A percentile compares a stretch with the other conserved stretches of the same genome.
phyloP scores from a whole-genome alignment of 805 yeast genomes.

The Candida krabiensis region DNA sequence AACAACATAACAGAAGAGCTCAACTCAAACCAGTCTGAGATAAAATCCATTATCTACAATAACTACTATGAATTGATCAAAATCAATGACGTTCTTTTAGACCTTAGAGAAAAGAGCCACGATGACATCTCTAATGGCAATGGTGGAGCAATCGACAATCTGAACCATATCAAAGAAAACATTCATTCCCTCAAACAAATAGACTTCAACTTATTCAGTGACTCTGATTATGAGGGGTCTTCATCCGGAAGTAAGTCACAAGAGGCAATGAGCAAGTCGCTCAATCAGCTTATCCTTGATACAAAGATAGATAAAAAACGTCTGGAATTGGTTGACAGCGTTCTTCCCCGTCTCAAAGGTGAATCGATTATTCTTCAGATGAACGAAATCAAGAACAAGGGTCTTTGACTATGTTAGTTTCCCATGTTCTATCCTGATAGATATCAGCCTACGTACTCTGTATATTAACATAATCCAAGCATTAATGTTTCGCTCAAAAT shows the following conservation, averaged over 20 bases:
- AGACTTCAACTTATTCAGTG: conserved; percentile 13
- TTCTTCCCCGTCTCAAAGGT: conserved; percentile 19
- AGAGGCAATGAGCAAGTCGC: conserved; percentile 17
- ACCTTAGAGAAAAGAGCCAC: conserved; percentile 29
- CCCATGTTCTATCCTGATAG: not conserved
- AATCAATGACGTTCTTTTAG: conserved; percentile 55
- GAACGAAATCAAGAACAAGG: conserved; percentile 26
- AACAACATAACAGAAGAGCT: conserved; percentile 44
- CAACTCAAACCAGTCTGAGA: conserved; percentile 56
- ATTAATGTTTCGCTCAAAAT: no score
- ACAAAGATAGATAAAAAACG: conserved; percentile 13
- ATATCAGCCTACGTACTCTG: not conserved
- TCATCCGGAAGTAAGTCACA: not conserved
- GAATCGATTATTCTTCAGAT: conserved; percentile 26
- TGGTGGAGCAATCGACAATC: conserved; percentile 23
- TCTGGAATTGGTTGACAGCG: conserved; percentile 17
- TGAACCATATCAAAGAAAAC: conserved; percentile 25
- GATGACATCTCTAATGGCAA: conserved; percentile 15
- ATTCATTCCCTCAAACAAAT: conserved; percentile 17
- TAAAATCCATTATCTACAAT: conserved; percentile 71
- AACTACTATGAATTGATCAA: conserved; percentile 73
- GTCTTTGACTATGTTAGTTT: not conserved
- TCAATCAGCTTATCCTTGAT: conserved; percentile 18
- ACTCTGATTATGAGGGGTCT: conserved; percentile 2
- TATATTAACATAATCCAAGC: conserved; percentile 3